These are phyloP conservation scores for Epicoccum sorghinum DNA, from an alignment of 2,329 filamentous ascomycete genomes.

Conservation along the genomic window DNA sequence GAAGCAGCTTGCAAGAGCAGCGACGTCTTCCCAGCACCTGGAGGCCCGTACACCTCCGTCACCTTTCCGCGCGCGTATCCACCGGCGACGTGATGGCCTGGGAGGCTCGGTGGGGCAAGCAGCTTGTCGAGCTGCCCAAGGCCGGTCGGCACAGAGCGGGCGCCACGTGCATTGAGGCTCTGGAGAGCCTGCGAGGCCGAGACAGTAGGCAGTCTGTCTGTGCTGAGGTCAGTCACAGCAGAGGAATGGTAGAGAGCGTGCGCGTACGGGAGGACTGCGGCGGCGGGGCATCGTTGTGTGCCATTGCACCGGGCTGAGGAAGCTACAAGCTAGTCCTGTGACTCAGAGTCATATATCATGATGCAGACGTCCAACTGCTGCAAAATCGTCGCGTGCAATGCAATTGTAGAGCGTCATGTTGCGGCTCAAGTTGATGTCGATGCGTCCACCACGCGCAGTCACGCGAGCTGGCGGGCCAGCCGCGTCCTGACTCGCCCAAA, in stretches of 20 bases:
- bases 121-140: constrained; percentile 55
- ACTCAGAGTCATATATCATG: constrained; percentile 20
- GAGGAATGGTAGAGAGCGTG: neutral
- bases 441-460: constrained; percentile 27
- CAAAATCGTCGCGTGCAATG: neutral
- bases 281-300: constrained; percentile 33
- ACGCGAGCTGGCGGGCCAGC: constrained; percentile 24
- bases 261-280: constrained; percentile 49
- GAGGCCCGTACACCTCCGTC: constrained; percentile 86
- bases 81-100: constrained; percentile 30
- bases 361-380: constrained; percentile 22
- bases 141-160: constrained; percentile 56
- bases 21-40: constrained; percentile 83
- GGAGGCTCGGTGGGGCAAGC: constrained; percentile 37
- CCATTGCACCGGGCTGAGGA: constrained; percentile 31
- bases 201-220: constrained; percentile 78
- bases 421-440: constrained; percentile 6
- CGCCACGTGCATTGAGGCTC: constrained; percentile 59
- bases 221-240: constrained; percentile 21
- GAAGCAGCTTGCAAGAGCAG: constrained; percentile 75
- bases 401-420: constrained; percentile 1
- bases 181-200: constrained; percentile 76
- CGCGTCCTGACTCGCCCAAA: constrained; percentile 30
- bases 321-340: constrained; percentile 26
- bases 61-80: constrained; percentile 79